Evolutionary conservation across 768 basidiomycete genomes (phyloP).

Genomic region (Mycena vitilis): DNA sequence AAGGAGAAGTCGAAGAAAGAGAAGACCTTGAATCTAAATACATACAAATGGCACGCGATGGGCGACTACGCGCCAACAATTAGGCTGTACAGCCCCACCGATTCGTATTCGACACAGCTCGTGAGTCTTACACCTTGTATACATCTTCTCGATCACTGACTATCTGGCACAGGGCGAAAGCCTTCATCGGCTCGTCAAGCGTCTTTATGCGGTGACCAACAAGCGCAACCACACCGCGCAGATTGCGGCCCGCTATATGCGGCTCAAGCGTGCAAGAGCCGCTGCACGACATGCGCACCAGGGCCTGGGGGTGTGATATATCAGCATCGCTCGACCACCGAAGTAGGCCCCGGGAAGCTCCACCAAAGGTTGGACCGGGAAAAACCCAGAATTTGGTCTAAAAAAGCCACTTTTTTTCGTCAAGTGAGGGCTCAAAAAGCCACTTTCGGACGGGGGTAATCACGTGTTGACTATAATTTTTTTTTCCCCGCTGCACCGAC

Average conservation of each 20-base stretch:
- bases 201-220: slow-evolving; percentile 49
- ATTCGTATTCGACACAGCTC: slow-evolving; percentile 38
- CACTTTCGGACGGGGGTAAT: no score
- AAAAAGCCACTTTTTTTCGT: no score
- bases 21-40: slow-evolving; percentile 41
- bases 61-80: slow-evolving; percentile 40
- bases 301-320: no score
- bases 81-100: slow-evolving; percentile 38
- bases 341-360: no score
- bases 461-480: no score
- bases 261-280: slow-evolving; percentile 14
- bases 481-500: no score
- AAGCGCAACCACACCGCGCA: slow-evolving; percentile 45
- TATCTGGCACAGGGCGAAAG: slow-evolving; percentile 51
- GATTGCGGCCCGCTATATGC: slow-evolving; percentile 42
- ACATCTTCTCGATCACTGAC: background rate
- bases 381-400: no score
- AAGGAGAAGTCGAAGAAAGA: slow-evolving; percentile 7
- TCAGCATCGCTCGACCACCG: no score
- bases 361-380: no score
- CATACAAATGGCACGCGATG: slow-evolving; percentile 44
- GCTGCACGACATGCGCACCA: background rate
- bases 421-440: no score
- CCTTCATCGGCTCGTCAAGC: slow-evolving; percentile 54
- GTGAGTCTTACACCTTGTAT: slow-evolving; percentile 24